phyloP scores from a whole-genome alignment of 768 basidiomycete genomes.

The Lepiota brunneoincarnata region DNA sequence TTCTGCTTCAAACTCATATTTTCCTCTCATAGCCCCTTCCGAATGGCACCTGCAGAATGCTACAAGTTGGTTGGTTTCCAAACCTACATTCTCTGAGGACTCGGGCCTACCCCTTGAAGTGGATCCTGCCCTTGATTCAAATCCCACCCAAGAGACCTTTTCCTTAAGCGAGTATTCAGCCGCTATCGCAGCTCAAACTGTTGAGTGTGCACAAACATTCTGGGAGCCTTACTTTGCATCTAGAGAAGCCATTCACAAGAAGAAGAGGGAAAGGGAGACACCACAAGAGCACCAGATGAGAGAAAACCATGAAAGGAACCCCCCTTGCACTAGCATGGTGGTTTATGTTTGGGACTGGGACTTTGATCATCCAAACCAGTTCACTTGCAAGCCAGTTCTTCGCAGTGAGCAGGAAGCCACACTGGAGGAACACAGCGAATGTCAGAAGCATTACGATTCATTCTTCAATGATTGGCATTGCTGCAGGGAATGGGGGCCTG shows the following conservation, averaged over 20 bases:
- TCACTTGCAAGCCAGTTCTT: background rate
- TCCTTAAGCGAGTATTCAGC: background rate
- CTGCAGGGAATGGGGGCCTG: background rate
- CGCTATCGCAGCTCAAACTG: background rate
- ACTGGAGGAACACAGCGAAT: background rate
- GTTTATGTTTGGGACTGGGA: background rate
- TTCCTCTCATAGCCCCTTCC: background rate
- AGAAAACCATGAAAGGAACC: background rate
- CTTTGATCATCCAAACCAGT: background rate
- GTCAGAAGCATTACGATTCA: slow-evolving; percentile 3
- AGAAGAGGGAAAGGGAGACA: background rate
- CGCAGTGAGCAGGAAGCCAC: background rate
- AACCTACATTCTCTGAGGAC: too few species aligned
- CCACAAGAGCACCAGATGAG: background rate
- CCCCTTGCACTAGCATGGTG: background rate
- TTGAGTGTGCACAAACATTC: background rate
- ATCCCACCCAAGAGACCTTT: background rate
- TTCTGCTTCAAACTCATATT: background rate
- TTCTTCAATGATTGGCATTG: slow-evolving; percentile 9
- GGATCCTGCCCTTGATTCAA: background rate
- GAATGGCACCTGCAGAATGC: background rate
- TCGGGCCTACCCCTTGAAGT: too few species aligned
- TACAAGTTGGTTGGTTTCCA: background rate
- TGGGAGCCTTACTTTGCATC: background rate
- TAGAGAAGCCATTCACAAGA: background rate